Percentiles rank a stretch among this genome's conserved stretches.
Evolutionary conservation across 2,329 filamentous ascomycete genomes (phyloP).

Genomic region (Pseudogymnoascus sp.): DNA sequence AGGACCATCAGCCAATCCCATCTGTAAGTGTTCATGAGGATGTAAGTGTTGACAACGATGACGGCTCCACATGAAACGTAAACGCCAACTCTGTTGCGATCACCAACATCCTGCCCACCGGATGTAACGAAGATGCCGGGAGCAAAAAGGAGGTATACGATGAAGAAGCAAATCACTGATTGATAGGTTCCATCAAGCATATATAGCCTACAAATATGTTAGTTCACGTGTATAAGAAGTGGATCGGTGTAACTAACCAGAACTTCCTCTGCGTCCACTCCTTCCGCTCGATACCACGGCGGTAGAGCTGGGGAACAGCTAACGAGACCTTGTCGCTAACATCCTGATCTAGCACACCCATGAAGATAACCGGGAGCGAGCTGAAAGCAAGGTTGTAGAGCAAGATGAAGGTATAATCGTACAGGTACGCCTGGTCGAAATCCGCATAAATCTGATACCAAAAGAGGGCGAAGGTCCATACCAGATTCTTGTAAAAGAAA

Average conservation of each 20-base stretch:
- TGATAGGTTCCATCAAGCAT: slow-evolving; percentile 95
- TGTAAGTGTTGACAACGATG: slow-evolving; percentile 84
- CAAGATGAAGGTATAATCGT: slow-evolving; percentile 96
- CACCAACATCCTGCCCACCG: slow-evolving; percentile 67
- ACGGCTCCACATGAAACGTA: slow-evolving; percentile 80
- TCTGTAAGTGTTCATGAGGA: slow-evolving; percentile 90
- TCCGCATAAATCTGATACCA: slow-evolving; percentile 96
- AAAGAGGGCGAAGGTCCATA: slow-evolving; percentile 94
- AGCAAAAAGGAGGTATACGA: slow-evolving; percentile 73
- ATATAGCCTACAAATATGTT: slow-evolving; percentile 56
- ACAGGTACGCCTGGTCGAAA: slow-evolving; percentile 93
- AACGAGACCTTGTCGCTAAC: slow-evolving; percentile 90
- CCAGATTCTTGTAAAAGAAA: slow-evolving; percentile 99
- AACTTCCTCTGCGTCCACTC: slow-evolving; percentile 97
- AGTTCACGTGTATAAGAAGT: slow-evolving; percentile 18
- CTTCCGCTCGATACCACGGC: slow-evolving; percentile 85
- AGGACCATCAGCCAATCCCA: slow-evolving; percentile 96
- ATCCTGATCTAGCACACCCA: slow-evolving; percentile 95
- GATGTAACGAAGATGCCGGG: slow-evolving; percentile 59
- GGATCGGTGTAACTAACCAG: slow-evolving; percentile 54
- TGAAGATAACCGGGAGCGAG: slow-evolving; percentile 85
- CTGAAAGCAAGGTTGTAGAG: slow-evolving; percentile 97
- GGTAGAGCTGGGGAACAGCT: slow-evolving; percentile 90
- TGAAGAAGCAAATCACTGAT: slow-evolving; percentile 86
- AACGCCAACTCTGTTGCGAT: slow-evolving; percentile 75